phyloP scores from a whole-genome alignment of 352 stramenopile species.

The Pythium phragmitis region DNA sequence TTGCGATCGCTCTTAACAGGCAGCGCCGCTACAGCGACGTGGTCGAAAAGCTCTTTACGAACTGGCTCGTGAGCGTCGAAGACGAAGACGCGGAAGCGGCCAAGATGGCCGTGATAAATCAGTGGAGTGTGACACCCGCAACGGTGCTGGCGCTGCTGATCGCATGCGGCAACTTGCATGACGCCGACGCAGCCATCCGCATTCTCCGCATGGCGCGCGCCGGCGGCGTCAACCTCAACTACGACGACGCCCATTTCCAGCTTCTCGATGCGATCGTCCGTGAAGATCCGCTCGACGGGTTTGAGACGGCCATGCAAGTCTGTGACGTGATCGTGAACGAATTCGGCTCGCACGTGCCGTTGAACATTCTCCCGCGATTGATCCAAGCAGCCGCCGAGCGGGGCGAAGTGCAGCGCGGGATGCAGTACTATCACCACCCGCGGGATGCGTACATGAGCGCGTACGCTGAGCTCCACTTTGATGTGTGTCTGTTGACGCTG shows the following conservation, averaged over 20 bases:
- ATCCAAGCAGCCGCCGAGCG: conserved; percentile 59
- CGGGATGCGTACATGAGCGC: conserved; percentile 35
- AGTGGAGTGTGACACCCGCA: conserved; percentile 18
- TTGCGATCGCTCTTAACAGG: conserved; percentile 30
- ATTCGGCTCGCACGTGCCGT: conserved; percentile 41
- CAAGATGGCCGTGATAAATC: background rate
- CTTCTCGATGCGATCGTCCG: conserved; percentile 53
- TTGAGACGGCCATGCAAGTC: conserved; percentile 49
- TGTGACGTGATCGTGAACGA: conserved; percentile 53
- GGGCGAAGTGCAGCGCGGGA: conserved; percentile 50
- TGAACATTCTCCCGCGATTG: conserved; percentile 53
- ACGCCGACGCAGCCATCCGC: conserved; percentile 18
- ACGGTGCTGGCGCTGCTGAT: conserved; percentile 23
- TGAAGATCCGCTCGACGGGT: conserved; percentile 45
- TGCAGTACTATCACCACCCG: conserved; percentile 59
- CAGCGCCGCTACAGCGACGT: conserved; percentile 30
- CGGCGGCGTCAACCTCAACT: conserved; percentile 8
- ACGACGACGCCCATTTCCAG: conserved; percentile 48
- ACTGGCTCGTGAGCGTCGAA: conserved; percentile 12
- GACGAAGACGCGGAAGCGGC: conserved; percentile 12
- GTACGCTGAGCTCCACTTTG: conserved; percentile 64
- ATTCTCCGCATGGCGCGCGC: conserved; percentile 20
- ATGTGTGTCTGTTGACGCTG: conserved; percentile 64
- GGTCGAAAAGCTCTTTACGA: conserved; percentile 30
- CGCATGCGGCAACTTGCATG: conserved; percentile 24